phyloP scores from a whole-genome alignment of 352 stramenopile genomes.

The Halophytophthora polymorphica region DNA sequence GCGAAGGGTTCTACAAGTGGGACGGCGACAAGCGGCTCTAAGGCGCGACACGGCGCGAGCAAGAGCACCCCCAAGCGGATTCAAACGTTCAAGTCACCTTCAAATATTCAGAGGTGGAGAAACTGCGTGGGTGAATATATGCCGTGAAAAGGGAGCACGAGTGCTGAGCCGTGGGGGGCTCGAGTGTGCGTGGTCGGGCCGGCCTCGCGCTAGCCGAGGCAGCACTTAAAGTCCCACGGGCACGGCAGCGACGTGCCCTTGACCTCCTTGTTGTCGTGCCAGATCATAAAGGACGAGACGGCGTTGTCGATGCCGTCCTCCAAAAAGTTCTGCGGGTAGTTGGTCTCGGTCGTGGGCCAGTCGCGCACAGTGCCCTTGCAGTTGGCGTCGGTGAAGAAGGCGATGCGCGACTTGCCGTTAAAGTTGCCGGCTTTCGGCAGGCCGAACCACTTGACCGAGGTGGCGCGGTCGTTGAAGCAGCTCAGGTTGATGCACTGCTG shows the following conservation, averaged over 20 bases:
- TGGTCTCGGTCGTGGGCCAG: constrained; percentile 15
- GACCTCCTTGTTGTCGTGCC: constrained; percentile 10
- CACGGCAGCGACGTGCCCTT: constrained; percentile 15
- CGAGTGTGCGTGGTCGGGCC: too few relatives aligned
- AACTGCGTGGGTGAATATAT: neutral
- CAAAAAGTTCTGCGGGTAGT: constrained; percentile 21
- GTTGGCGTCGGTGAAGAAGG: constrained; percentile 16
- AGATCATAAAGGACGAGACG: constrained; percentile 27
- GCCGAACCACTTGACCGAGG: constrained; percentile 22
- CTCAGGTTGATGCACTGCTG: constrained; percentile 23
- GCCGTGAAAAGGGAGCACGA: too few relatives aligned
- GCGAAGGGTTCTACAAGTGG: constrained; percentile 96
- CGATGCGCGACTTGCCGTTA: constrained; percentile 20
- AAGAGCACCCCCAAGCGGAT: neutral
- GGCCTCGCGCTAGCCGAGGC: too few relatives aligned
- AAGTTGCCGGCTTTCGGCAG: constrained; percentile 5
- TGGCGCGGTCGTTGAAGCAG: constrained; percentile 22
- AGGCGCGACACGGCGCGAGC: constrained; percentile 3
- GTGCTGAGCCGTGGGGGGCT: too few relatives aligned
- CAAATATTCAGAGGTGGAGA: neutral
- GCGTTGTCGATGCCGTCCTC: constrained; percentile 18
- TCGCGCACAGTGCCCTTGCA: constrained; percentile 8
- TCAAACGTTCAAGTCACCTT: too few relatives aligned
- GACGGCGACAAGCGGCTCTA: constrained; percentile 79
- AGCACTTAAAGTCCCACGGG: constrained; percentile 12